These are phyloP conservation scores for Quaeritorhiza haematococci DNA, from an alignment of 371 early-diverging fungal genomes.

Conservation along the genomic window DNA sequence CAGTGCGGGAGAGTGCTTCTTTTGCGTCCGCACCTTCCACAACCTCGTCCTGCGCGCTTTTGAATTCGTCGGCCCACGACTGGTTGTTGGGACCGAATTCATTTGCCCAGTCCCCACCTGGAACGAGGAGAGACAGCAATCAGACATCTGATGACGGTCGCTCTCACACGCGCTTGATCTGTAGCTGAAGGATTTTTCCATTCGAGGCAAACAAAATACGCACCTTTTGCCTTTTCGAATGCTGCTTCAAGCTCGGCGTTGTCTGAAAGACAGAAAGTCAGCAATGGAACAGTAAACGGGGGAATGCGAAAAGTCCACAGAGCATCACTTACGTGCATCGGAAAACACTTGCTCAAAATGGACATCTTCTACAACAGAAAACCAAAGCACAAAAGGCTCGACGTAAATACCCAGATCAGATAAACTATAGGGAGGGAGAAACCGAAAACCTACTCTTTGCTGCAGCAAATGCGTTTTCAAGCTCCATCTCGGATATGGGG, in stretches of 20 bases:
- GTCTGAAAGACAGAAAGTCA: not conserved
- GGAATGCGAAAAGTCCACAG: not conserved
- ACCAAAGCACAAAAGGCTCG: too few species aligned
- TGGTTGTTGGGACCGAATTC: slow-evolving; percentile 39
- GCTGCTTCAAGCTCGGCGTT: slow-evolving; percentile 13
- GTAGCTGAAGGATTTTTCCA: not conserved
- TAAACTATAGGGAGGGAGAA: too few species aligned
- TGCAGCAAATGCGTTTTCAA: too few species aligned
- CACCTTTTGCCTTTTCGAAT: slow-evolving; percentile 3
- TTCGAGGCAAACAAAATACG: not conserved
- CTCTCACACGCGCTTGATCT: too few species aligned
- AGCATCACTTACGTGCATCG: not conserved
- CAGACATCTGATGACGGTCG: too few species aligned
- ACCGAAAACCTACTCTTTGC: too few species aligned
- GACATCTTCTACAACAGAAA: too few species aligned
- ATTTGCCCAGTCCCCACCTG: too few species aligned
- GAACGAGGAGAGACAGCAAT: too few species aligned
- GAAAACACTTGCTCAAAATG: too few species aligned
- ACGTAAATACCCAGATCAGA: too few species aligned
- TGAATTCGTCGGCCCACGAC: slow-evolving; percentile 41
- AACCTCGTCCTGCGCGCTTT: slow-evolving; percentile 23
- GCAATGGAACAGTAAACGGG: not conserved
- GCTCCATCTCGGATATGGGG: too few species aligned
- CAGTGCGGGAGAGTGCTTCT: slow-evolving; percentile 75
- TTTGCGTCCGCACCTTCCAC: slow-evolving; percentile 19